Conservation (phyloP, 2,329 filamentous ascomycete genomes). For the Xylariales sp. region DNA sequence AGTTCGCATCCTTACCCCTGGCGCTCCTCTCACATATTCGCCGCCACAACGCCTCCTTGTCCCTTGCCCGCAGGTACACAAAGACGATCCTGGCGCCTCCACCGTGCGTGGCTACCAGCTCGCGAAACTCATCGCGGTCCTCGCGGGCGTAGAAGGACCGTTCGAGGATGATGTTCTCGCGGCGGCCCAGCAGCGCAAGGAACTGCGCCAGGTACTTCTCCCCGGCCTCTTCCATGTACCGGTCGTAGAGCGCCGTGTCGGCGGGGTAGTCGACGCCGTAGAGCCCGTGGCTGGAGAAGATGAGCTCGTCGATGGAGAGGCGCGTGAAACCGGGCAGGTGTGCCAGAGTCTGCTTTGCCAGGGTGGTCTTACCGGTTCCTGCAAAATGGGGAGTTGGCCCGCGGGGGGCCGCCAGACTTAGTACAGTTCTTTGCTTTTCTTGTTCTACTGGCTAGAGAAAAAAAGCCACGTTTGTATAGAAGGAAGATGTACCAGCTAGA, state of each 20-base stretch:
- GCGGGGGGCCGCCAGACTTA: no score
- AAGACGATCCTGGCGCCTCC: slow-evolving; percentile 20
- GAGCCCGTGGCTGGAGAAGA: slow-evolving; percentile 19
- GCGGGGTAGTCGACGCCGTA: slow-evolving; percentile 21
- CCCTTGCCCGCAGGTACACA: slow-evolving; percentile 20
- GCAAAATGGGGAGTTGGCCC: no score
- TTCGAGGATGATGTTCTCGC: slow-evolving; percentile 23
- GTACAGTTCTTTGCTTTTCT: no score
- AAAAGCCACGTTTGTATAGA: no score
- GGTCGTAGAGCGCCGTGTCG: slow-evolving; percentile 11
- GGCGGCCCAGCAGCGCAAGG: slow-evolving; percentile 9
- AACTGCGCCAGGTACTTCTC: background rate
- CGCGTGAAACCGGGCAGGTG: slow-evolving; percentile 17
- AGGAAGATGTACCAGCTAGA: no score
- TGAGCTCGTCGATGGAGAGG: slow-evolving; percentile 19
- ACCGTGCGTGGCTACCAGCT: slow-evolving; percentile 13
- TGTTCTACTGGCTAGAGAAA: no score
- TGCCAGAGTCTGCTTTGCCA: slow-evolving; percentile 19
- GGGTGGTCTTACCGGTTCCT: slow-evolving; percentile 25
- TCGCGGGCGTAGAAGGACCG: slow-evolving; percentile 24
- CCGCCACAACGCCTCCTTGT: slow-evolving; percentile 22
- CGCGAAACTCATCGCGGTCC: slow-evolving; percentile 25
- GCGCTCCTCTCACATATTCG: slow-evolving; percentile 22
- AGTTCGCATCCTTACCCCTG: slow-evolving; percentile 23
- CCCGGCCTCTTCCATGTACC: slow-evolving; percentile 16